Base-by-base conservation (phyloP, 2,329 filamentous ascomycete genomes). In the Sordariomycetes sp. region DNA sequence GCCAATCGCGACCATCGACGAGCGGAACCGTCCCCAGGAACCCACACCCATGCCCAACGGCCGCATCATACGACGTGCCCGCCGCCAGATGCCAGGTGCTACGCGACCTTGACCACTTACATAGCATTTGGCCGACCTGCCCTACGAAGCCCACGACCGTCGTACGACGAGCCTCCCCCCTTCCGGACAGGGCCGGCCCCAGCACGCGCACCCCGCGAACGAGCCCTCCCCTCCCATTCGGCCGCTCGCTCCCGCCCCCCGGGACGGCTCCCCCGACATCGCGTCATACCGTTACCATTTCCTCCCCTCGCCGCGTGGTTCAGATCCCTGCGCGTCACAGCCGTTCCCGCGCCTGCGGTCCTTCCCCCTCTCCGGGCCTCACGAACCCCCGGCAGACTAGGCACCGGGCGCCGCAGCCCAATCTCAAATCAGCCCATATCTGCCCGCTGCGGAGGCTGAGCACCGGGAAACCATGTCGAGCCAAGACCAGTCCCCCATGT, bases 401-500 rank as follows among this genome's bases (percentile, higher is more conserved):
- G 8, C 13, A 50, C 17, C 10, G n/a, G 20, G 22, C n/a, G n/a
- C 15, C 32, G 42, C 53, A 48, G 10, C 28, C 53, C 53, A n/a
- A 32, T 58, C 58, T 60, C 56, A 57, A 52, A 60, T 64, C 62
- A 62, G 62, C 56, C 62, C 62, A 64, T 60, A 56, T 57, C 60
- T 62, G 59, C 59, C 61, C 61, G 59, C n/a, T 12, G 36, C 22
- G 24, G 32, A 53, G 50, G 22, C 56, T 60, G 22, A 28, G 48
- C 55, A 53, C 58, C 55, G 54, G 63, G 62, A 62, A 63, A 62
- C n/a, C 62, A 73, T 74, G 72, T 66, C 70, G 59, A 68, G 72
- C 65, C 68, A 72, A 63, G 71, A 72, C 62, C 65, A 67, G 62
- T 63, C 70, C 62, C 69, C 69, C 65, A 69, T 75, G 60, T 76